Base-by-base conservation (phyloP, 495 filamentous ascomycete species). In the Talaromyces trachyspermus region DNA sequence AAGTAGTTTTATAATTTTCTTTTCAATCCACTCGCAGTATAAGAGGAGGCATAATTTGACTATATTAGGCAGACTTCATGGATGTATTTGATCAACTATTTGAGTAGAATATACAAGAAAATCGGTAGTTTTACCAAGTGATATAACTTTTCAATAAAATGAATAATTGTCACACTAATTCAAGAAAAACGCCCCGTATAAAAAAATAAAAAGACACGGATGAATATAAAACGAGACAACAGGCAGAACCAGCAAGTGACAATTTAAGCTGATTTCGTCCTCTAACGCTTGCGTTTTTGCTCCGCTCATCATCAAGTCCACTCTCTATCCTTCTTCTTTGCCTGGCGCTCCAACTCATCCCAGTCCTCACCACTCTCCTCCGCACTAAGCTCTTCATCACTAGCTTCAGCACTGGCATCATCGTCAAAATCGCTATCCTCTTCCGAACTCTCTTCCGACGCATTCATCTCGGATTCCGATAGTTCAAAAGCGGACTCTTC, bases 401-500 rank as follows among this genome's bases (percentile, higher is more conserved):
- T 83, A 10, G 75, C 84, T 30, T 88, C 86, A 2, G 80, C 88
- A 30, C 83, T 87, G 2, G 88, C 89, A 62, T 95, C 85, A 51
- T 89, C 89, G 63, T 95, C 90, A 60, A 89, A 97, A 15, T 95
- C 90, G 18, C 81, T 88, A 30, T 91, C 92, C 32, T 94, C 90
- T 56, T 89, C 87, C 38, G 79, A 86, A 19, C 81, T 87, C 61
- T 88, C 88, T 43, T 86, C 86, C 3, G 75, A 82, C 39, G 79
- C 81, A 32, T 83, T 89, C 22, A 95, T 64, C 52, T 95, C 92
- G 7, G 79, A 83, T 48, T 94, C 91, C 20, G 72, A 78, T 38
- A 92, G 82, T 69, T 99, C 94, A 58, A 95, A 99, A 29, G 83
- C 88, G 17, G 80, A 86, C 61, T 96, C 94, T 65, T 96, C 88